phyloP scores from a whole-genome alignment of 352 stramenopile species.

The Phytophthora ramorum region DNA sequence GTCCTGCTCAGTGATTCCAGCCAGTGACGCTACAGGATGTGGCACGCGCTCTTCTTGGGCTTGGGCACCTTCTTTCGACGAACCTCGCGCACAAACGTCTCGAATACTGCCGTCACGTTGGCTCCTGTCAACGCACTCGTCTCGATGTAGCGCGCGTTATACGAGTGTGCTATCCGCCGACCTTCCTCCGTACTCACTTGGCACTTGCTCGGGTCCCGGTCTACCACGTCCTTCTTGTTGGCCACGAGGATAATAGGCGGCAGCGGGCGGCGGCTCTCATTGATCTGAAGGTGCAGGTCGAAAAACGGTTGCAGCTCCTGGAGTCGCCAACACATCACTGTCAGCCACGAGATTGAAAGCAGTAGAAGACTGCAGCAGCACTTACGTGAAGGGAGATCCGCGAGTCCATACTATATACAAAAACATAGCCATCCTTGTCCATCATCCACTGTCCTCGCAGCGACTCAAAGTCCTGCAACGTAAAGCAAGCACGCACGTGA shows the following conservation, averaged over 20 bases:
- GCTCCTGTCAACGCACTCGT: conserved; percentile 86
- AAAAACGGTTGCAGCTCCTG: conserved; percentile 91
- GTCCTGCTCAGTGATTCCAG: conserved; percentile 9
- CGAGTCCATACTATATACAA: conserved; percentile 93
- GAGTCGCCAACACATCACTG: conserved; percentile 11
- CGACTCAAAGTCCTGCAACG: conserved; percentile 84
- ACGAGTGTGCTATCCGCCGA: conserved; percentile 83
- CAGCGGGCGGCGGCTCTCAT: conserved; percentile 78
- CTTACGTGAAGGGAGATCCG: conserved; percentile 84
- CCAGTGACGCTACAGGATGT: conserved; percentile 59
- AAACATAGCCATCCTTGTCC: conserved; percentile 92
- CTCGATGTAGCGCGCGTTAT: conserved; percentile 90
- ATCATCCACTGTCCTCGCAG: conserved; percentile 92
- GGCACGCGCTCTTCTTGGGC: conserved; percentile 75
- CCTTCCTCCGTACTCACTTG: conserved; percentile 89
- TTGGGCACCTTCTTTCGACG: conserved; percentile 83
- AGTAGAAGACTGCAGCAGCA: not conserved
- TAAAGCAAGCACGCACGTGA: not conserved
- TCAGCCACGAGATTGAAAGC: not conserved
- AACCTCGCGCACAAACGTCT: conserved; percentile 88
- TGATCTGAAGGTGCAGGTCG: conserved; percentile 89
- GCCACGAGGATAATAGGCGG: conserved; percentile 89
- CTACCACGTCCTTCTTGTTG: conserved; percentile 91
- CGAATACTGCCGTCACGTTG: conserved; percentile 89
- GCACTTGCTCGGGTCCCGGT: conserved; percentile 81